These are phyloP conservation scores for Neurospora sp. DNA, from an alignment of 495 filamentous ascomycete species.

Conservation along the genomic window DNA sequence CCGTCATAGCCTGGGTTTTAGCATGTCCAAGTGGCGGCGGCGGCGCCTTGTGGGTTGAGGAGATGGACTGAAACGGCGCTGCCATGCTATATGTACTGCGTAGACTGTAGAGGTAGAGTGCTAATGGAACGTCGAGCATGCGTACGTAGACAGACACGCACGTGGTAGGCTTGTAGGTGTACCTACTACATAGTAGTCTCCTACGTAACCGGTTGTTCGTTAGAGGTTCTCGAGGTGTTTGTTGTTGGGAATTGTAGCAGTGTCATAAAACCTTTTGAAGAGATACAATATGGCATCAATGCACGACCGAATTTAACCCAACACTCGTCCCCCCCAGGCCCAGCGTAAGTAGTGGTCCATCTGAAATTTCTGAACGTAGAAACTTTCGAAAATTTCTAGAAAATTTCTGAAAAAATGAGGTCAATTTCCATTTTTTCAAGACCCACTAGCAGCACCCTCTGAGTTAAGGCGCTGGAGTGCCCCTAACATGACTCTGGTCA, in stretches of 20 bases:
- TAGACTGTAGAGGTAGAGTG: neutral
- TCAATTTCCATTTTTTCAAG: no score
- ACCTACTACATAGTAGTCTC: neutral
- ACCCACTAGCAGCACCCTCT: no score
- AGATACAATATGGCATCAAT: neutral
- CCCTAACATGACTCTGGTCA: no score
- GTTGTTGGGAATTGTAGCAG: no score
- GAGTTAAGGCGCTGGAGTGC: no score
- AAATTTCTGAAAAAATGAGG: no score
- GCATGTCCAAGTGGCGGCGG: neutral
- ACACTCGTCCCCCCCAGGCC: neutral
- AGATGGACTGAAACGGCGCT: neutral
- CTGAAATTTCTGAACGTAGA: no score
- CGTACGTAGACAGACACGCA: neutral
- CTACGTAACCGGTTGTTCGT: neutral
- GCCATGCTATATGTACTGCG: neutral
- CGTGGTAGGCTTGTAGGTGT: neutral
- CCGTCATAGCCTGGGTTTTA: neutral
- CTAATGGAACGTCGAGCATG: no score
- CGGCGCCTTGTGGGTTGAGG: neutral
- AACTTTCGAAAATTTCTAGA: no score
- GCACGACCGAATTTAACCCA: neutral
- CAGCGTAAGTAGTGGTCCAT: no score
- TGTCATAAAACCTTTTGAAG: neutral
- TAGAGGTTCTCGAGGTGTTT: no score